Base-by-base conservation (phyloP, 2,329 filamentous ascomycete genomes). In the Chrysoporthe deuterocubensis region DNA sequence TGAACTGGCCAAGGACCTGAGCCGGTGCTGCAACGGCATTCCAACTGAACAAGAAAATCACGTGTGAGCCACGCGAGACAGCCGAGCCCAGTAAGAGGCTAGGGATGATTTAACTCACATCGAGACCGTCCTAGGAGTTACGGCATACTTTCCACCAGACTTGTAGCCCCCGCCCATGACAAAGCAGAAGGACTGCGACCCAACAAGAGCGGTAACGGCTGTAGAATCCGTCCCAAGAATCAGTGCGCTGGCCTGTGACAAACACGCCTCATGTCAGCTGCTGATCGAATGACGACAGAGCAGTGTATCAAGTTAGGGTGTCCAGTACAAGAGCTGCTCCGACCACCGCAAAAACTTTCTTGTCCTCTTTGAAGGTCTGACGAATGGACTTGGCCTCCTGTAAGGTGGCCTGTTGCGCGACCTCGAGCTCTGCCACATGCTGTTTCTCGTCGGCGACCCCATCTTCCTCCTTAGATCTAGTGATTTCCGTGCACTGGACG, bases 121-220 rank as follows among this genome's bases (percentile, higher is more conserved):
- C n/a, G 58, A 61, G n/a, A 61, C 58, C 11, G 58, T 61, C 26
- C 16, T 61, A 21, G 58, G 58, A 3, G 21, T 61, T 9, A 61
- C 58, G 4, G 58, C 58, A 44, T 61, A 61, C 14, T 61, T 61
- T 11, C 58, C 58, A 32, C 42, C 42, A 26, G 58, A 44, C 58
- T 16, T 61, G 58, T 61, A 61, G 58, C 58, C 58, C 14, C 46
- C n/a, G 21, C 58, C 58, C 58, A 61, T 46, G 42, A 61, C 58
- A 48, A 46, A 61, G 42, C 40, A 61, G 26, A 61, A 61, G 11
- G 58, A 61, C 21, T 61, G 58, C 4, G 58, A 61, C 11, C 58
- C 58, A 8, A 61, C 58, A n/a, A 61, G 58, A 42, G 58, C 40
- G 42, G 58, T 61, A 21, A 61, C 42, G 42, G 58, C 58, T 44